Percentiles rank a stretch among this genome's conserved stretches.
Conservation (phyloP, 1,284 basidiomycete species). For the Puccinia triticina region DNA sequence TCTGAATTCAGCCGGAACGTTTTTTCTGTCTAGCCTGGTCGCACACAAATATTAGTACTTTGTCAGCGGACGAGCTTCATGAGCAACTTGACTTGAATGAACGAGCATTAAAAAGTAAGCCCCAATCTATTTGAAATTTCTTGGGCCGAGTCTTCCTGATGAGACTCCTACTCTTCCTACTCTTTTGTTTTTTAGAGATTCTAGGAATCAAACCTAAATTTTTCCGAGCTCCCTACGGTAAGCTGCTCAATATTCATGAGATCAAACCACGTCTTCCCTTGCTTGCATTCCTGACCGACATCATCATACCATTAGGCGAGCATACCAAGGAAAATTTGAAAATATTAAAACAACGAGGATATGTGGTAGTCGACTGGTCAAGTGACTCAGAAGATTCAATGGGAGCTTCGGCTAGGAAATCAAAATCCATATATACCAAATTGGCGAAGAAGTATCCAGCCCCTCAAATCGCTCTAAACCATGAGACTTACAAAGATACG, state of each 20-base stretch:
- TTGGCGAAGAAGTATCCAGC: constrained; percentile 13
- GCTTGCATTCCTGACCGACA: background rate
- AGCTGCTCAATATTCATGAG: background rate
- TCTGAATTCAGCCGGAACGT: no score
- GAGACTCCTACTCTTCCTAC: no score
- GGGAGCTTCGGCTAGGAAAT: constrained; percentile 4
- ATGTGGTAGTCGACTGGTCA: constrained; percentile 37
- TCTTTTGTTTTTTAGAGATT: constrained; percentile 20
- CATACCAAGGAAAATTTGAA: constrained; percentile 22
- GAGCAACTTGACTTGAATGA: constrained; percentile 34
- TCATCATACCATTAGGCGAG: background rate
- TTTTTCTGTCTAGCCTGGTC: constrained; percentile 40
- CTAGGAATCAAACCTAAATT: constrained; percentile 44
- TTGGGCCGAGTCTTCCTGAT: background rate
- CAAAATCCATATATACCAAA: constrained; percentile 6
- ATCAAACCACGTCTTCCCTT: background rate
- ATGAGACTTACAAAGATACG: constrained; percentile 29
- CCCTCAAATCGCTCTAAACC: constrained; percentile 32
- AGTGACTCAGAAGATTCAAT: constrained; percentile 38
- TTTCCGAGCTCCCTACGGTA: constrained; percentile 43
- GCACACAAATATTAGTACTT: constrained; percentile 26
- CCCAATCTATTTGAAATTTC: background rate
- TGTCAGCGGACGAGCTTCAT: constrained; percentile 25
- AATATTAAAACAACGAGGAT: constrained; percentile 35
- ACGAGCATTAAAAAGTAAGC: constrained; percentile 25